Percentiles rank a stretch among this genome's conserved stretches.
Conservation (phyloP, 306 rosid species). For the Hylodesmum podocarpum region DNA sequence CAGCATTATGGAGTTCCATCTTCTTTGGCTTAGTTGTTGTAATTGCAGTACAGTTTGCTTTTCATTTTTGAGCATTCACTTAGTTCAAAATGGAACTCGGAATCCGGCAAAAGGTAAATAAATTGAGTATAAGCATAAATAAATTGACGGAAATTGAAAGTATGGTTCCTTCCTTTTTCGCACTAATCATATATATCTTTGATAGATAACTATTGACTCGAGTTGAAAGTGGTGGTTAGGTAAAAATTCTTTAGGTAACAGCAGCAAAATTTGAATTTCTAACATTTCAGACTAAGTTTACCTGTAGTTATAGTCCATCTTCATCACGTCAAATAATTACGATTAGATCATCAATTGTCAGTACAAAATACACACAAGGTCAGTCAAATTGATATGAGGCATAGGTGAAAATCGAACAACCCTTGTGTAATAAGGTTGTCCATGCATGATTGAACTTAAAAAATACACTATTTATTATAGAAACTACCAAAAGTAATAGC, state of each 20-base stretch:
- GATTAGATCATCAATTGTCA: background rate
- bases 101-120: background rate
- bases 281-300: background rate
- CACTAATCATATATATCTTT: background rate
- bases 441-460: background rate
- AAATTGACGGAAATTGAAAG: background rate
- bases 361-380: background rate
- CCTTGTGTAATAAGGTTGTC: background rate
- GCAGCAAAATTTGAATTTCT: background rate
- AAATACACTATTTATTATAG: background rate
- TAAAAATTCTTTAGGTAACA: background rate
- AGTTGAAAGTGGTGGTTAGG: background rate
- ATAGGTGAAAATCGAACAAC: background rate
- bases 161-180: background rate
- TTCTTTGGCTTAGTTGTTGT: conserved; percentile 22
- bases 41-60: background rate
- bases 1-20: conserved; percentile 30
- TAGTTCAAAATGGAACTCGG: background rate
- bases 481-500: background rate
- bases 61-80: conserved; percentile 15
- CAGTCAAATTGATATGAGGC: background rate
- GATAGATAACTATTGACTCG: background rate
- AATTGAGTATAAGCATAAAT: background rate
- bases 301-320: background rate
- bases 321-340: background rate